These are phyloP conservation scores for Stylosanthes scabra DNA, from an alignment of 331 rosid species.

Conservation along the genomic window DNA sequence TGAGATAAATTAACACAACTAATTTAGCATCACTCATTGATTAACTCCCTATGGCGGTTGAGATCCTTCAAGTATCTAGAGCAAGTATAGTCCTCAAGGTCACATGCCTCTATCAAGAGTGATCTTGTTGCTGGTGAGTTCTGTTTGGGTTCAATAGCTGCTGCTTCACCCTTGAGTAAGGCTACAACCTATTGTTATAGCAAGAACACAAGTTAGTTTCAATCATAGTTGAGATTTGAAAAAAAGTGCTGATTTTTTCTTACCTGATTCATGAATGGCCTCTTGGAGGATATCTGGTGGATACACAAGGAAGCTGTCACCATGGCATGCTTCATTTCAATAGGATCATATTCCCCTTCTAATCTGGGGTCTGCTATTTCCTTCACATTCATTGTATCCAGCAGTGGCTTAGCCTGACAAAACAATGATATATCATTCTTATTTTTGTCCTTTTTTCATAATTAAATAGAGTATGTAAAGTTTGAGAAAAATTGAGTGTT, in stretches of 20 bases:
- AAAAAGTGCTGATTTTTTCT: constrained; percentile 15
- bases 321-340: constrained; percentile 73
- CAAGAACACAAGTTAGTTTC: constrained; percentile 9
- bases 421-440: too few relatives aligned
- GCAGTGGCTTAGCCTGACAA: constrained; percentile 83
- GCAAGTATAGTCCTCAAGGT: constrained; percentile 85
- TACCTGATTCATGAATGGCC: constrained; percentile 86
- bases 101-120: constrained; percentile 69
- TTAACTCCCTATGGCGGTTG: constrained; percentile 78
- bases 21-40: constrained; percentile 66
- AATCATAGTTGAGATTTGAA: background rate
- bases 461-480: too few relatives aligned
- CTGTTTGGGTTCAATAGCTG: constrained; percentile 46
- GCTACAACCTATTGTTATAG: constrained; percentile 55
- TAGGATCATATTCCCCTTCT: constrained; percentile 55
- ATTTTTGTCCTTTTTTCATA: too few relatives aligned
- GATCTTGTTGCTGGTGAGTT: constrained; percentile 48
- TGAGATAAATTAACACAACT: background rate
- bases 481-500: constrained; percentile 1
- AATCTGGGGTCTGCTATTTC: constrained; percentile 79
- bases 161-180: constrained; percentile 69
- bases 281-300: constrained; percentile 64
- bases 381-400: constrained; percentile 59
- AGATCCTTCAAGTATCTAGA: constrained; percentile 83
- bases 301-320: constrained; percentile 78